These are phyloP conservation scores for Silene conica DNA, from an alignment of 148 eudicot species.

Conservation along the genomic window DNA sequence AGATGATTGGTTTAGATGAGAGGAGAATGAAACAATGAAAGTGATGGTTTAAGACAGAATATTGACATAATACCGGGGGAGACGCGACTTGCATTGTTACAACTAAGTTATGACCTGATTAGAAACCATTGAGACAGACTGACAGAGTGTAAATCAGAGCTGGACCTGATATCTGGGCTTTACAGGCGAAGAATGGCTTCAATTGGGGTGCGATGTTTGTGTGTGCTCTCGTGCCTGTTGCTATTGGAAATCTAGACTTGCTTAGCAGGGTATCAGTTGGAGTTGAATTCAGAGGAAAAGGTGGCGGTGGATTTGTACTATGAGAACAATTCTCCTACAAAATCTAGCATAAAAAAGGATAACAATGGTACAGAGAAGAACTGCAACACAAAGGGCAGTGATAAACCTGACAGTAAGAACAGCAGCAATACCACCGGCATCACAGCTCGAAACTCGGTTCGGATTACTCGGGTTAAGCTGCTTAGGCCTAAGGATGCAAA, in stretches of 20 bases:
- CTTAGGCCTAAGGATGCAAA: too few species aligned
- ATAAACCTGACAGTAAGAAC: too few species aligned
- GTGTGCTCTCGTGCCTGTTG: constrained; percentile 12
- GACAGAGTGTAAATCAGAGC: background rate
- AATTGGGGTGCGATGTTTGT: background rate
- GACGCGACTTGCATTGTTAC: background rate
- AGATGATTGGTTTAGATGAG: background rate
- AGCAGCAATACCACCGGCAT: too few species aligned
- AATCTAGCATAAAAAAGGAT: too few species aligned
- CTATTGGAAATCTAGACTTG: constrained; percentile 15
- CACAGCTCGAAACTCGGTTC: too few species aligned
- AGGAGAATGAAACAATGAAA: background rate
- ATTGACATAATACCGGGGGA: background rate
- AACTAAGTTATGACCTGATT: background rate
- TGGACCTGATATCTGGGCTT: background rate
- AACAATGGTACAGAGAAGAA: too few species aligned
- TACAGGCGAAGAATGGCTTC: constrained; percentile 17
- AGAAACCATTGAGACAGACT: background rate
- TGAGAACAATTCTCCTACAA: too few species aligned
- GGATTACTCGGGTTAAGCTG: too few species aligned
- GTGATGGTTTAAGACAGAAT: background rate
- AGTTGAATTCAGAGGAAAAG: constrained; percentile 27
- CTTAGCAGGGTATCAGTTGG: constrained; percentile 6
- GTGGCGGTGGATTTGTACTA: constrained; percentile 48
- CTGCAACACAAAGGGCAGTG: too few species aligned